Percentiles rank a stretch among this genome's conserved stretches.
Evolutionary conservation across 192 early-diverging fungal genomes (phyloP).

Genomic region (Obelidium mucronatum): DNA sequence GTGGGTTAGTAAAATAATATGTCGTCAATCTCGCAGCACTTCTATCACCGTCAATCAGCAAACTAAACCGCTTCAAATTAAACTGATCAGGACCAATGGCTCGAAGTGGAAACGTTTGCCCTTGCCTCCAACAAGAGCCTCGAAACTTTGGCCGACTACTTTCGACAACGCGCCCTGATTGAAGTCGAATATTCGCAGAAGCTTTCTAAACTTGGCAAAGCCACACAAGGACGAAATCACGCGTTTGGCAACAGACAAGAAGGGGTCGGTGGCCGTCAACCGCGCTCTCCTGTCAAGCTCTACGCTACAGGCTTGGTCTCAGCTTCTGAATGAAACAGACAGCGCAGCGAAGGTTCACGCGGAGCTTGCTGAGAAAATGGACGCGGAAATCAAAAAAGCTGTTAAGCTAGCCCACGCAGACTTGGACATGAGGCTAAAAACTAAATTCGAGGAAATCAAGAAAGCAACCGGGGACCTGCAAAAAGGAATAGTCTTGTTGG

Average conservation of each 20-base stretch:
- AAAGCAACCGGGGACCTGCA: conserved; percentile 36
- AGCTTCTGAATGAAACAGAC: conserved; percentile 47
- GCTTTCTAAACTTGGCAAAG: conserved; percentile 44
- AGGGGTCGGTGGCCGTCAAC: background rate
- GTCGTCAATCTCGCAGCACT: background rate
- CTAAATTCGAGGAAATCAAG: conserved; percentile 50
- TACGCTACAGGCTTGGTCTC: conserved; percentile 40
- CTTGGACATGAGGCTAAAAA: conserved; percentile 39
- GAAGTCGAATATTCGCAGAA: conserved; percentile 44
- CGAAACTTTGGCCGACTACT: conserved; percentile 45
- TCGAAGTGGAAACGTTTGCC: conserved; percentile 40
- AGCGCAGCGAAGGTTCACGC: conserved; percentile 29
- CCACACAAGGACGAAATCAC: conserved; percentile 45
- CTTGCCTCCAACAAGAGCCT: conserved; percentile 27
- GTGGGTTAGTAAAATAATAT: conserved; percentile 2
- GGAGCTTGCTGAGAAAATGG: conserved; percentile 39
- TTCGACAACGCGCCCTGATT: conserved; percentile 45
- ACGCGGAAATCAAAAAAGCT: conserved; percentile 42
- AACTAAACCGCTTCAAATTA: background rate
- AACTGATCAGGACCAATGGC: conserved; percentile 48
- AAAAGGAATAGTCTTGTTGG: conserved; percentile 35
- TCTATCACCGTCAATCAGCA: background rate
- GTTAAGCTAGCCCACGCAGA: conserved; percentile 44
- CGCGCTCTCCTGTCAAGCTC: conserved; percentile 44
- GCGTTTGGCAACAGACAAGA: conserved; percentile 8